phyloP scores from a whole-genome alignment of 2,329 filamentous ascomycete genomes.

The Aspergillus oerlinghausenensis region DNA sequence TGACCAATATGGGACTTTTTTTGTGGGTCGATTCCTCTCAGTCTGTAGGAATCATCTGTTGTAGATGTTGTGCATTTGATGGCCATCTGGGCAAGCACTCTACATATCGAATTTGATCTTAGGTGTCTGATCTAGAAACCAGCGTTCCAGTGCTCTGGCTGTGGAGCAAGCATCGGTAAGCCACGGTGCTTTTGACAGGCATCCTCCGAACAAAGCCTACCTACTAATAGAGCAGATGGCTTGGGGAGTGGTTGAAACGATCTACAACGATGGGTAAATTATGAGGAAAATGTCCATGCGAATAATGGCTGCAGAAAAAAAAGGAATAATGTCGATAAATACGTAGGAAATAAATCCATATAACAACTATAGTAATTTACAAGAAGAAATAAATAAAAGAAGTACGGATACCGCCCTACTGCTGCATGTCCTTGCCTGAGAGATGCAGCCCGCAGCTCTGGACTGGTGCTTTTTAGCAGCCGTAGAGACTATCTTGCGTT shows the following conservation, averaged over 20 bases:
- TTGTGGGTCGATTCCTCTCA: not conserved
- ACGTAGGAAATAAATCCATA: conserved; percentile 7
- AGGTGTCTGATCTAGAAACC: not conserved
- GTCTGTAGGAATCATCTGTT: not conserved
- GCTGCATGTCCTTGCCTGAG: conserved; percentile 15
- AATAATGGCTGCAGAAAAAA: not conserved
- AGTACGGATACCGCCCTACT: conserved; percentile 9
- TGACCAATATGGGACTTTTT: not conserved
- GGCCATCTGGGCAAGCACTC: not conserved
- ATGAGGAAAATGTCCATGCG: not conserved
- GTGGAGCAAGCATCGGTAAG: conserved; percentile 10
- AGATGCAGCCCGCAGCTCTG: conserved; percentile 12
- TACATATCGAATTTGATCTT: not conserved
- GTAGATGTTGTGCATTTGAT: no score
- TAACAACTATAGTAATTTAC: not conserved
- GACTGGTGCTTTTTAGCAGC: conserved; percentile 14
- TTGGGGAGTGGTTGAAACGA: conserved; percentile 4
- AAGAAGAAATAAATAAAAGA: conserved; percentile 2
- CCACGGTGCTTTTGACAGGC: conserved; percentile 7
- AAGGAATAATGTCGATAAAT: not conserved
- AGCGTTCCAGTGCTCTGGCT: not conserved
- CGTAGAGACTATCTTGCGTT: conserved; percentile 11
- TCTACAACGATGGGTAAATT: conserved; percentile 6
- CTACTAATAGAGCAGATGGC: not conserved
- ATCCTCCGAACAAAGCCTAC: conserved; percentile 10